Conservation (phyloP, 768 basidiomycete species). For the Calocybe indica region DNA sequence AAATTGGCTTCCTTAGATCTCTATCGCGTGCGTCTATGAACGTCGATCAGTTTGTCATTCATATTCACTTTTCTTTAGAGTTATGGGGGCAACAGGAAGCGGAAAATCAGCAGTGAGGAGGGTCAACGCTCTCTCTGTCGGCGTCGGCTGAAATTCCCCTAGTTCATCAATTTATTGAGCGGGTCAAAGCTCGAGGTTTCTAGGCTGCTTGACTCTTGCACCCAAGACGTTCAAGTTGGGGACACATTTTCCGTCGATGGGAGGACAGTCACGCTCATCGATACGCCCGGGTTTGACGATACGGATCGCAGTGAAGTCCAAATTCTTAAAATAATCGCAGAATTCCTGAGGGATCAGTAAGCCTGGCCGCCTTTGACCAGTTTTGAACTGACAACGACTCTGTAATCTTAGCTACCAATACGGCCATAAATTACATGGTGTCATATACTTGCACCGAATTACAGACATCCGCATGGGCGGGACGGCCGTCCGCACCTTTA, state of each 20-base stretch:
- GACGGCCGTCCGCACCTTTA: conserved; percentile 32
- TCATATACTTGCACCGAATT: conserved; percentile 35
- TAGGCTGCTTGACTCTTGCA: neutral
- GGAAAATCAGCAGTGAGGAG: neutral
- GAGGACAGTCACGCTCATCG: conserved; percentile 22
- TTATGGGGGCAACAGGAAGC: conserved; percentile 4
- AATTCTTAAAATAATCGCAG: conserved; percentile 21
- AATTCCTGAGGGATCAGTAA: conserved; percentile 1
- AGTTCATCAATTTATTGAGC: conserved; percentile 1
- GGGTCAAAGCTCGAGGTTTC: neutral
- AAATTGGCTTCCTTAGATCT: too few relatives aligned
- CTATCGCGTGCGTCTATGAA: too few relatives aligned
- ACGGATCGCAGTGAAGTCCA: conserved; percentile 22
- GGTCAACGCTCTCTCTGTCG: neutral
- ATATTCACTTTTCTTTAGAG: neutral
- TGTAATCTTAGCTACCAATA: conserved; percentile 8
- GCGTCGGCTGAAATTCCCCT: neutral
- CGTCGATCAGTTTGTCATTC: too few relatives aligned
- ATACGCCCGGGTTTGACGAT: conserved; percentile 39
- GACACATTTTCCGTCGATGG: conserved; percentile 22
- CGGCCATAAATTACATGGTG: conserved; percentile 24
- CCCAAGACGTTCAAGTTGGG: neutral
- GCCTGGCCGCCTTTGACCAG: neutral
- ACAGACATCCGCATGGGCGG: conserved; percentile 29
- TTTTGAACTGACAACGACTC: neutral